Evolutionary conservation across 2,329 filamentous ascomycete genomes (phyloP).

Genomic region (Aspergillus novofumigatus): DNA sequence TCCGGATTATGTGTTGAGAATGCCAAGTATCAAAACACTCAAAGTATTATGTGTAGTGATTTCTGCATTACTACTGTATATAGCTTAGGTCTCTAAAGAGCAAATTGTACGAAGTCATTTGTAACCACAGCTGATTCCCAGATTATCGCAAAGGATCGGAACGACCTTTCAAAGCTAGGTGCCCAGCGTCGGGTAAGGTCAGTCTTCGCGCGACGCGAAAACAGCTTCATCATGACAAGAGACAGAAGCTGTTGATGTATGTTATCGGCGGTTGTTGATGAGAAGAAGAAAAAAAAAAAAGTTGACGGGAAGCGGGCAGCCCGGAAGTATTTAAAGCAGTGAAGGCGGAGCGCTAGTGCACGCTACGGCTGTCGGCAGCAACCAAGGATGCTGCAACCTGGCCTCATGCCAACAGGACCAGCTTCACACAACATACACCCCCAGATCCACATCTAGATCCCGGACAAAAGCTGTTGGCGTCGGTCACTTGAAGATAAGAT

Average conservation of each 20-base stretch:
- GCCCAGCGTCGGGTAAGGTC: constrained; percentile 65
- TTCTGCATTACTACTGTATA: background rate
- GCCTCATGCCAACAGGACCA: constrained; percentile 36
- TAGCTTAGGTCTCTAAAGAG: background rate
- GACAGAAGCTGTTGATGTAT: constrained; percentile 57
- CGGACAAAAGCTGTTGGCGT: constrained; percentile 28
- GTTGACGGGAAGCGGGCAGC: constrained; percentile 24
- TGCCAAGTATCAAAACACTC: background rate
- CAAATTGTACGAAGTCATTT: constrained; percentile 11
- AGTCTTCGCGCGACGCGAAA: constrained; percentile 67
- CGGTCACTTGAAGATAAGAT: constrained; percentile 27
- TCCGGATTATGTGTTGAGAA: background rate
- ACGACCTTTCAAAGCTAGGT: constrained; percentile 64
- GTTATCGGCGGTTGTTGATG: constrained; percentile 51
- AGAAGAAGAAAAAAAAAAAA: constrained; percentile 36
- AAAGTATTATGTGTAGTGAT: constrained; percentile 1
- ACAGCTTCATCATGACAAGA: constrained; percentile 52
- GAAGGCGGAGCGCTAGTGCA: constrained; percentile 15
- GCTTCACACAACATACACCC: constrained; percentile 35
- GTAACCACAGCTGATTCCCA: constrained; percentile 73
- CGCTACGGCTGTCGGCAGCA: constrained; percentile 29
- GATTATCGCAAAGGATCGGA: constrained; percentile 58
- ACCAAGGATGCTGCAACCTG: constrained; percentile 44
- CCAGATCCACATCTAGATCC: constrained; percentile 25
- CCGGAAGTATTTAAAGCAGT: constrained; percentile 19